Evolutionary conservation across 495 filamentous ascomycete genomes (phyloP), one percentile per base, ranked within the genome.

Genomic region (Saxophila tyrrhenica): DNA sequence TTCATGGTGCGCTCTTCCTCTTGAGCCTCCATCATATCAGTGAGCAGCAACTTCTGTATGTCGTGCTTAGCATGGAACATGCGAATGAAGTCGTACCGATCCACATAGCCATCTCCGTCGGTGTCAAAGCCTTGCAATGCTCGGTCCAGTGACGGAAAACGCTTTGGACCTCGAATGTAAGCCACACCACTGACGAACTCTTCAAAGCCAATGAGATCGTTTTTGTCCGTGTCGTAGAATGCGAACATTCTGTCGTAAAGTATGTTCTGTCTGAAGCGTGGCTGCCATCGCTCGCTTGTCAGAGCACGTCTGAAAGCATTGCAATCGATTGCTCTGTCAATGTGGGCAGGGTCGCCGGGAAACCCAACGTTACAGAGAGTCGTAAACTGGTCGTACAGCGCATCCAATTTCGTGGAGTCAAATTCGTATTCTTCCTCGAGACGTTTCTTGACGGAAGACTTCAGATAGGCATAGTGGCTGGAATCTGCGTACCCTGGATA

Each of bases 201-300:
- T 50, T 86, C 79, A 60, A 97, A 96, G n/a, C 87, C 86, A 61
- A 99, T 95, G 10, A 94, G 70, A 9, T 84, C 87, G 62, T 97
- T 86, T 29, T 79, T 74, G 62, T 97, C 87, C 39, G 82, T 85
- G 63, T 97, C 94, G 67, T 95, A 99, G 67, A 95, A 96, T 29
- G 85, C 79, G 70, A 99, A 99, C 78, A 94, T 86, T 52, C 92
- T 84, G 70, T 97, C 90, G 62, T 94, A 90, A 42, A 97, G 85
- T 2, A 95, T 75, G 67, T 91, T 95, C 15, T 85, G 83, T 25
- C 83, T 76, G 54, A 79, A 77, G n/a, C 85, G 82, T 19, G 41
- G 35, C 8, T 16, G 1, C 59, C 59, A 62, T 13, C 47, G 23
- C 22, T 54, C 59, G 16, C 54, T 51, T 2, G 81, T 84, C 53